Evolutionary conservation across 2,329 filamentous ascomycete genomes (phyloP).

Genomic region (Fonsecaea monophora): DNA sequence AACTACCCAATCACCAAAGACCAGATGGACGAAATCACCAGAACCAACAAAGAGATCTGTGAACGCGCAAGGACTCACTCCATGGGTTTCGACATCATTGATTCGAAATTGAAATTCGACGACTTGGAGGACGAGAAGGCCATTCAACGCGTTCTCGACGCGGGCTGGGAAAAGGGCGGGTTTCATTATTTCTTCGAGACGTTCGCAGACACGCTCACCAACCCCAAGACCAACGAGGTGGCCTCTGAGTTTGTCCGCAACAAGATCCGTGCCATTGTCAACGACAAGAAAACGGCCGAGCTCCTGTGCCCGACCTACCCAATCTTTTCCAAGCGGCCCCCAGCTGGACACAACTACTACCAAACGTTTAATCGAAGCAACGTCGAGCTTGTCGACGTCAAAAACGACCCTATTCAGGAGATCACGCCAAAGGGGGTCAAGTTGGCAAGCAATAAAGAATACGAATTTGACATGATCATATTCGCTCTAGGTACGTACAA

Average conservation of each 20-base stretch:
- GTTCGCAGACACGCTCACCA: constrained; percentile 60
- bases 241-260: constrained; percentile 62
- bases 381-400: constrained; percentile 48
- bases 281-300: constrained; percentile 58
- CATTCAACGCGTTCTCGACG: constrained; percentile 36
- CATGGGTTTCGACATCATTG: constrained; percentile 39
- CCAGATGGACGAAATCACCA: constrained; percentile 2
- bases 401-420: not conserved
- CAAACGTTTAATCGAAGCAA: constrained; percentile 47
- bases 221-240: constrained; percentile 57
- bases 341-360: constrained; percentile 58
- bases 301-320: constrained; percentile 61
- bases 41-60: not conserved
- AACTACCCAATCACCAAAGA: constrained; percentile 50
- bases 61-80: constrained; percentile 6
- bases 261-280: constrained; percentile 59
- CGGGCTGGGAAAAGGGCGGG: constrained; percentile 57
- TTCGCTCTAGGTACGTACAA: constrained; percentile 47
- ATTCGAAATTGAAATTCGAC: constrained; percentile 31
- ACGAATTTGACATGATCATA: constrained; percentile 51
- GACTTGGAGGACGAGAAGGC: constrained; percentile 43
- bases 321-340: constrained; percentile 61
- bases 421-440: constrained; percentile 47
- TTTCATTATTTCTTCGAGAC: constrained; percentile 59
- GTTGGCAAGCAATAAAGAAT: constrained; percentile 46